Base-by-base conservation (phyloP, 805 yeast species). In the Danielia oregonensis region DNA sequence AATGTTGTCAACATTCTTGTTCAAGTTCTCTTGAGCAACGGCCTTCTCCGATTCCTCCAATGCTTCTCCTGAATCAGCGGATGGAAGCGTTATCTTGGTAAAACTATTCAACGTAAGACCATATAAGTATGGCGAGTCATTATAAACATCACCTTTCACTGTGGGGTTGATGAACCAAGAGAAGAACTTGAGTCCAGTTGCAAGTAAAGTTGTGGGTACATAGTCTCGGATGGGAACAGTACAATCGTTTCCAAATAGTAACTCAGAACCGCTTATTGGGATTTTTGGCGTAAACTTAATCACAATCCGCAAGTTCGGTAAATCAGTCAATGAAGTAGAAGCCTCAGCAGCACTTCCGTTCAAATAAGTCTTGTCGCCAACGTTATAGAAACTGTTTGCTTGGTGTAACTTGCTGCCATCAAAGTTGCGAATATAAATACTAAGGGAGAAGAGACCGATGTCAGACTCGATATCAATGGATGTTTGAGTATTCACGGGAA, bases 181-280 rank as follows among this genome's bases (percentile, higher is more conserved):
- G 62, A 79, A 81, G 22, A 79, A 57, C 39, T 68, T 67, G 43
- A 77, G 61, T 0, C 84, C 86, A 0, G 72, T 61, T 1, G 66
- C 43, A 27, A 68, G 46, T 17, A 67, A 41, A 2, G 75, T 54
- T 4, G 76, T 64, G 3, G 88, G 88, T 8, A 82, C 65, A 35
- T 65, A 65, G 30, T 78, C 78, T 21, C 69, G 59, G 21, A 82
- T 70, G 0, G 85, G 79, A n/a, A 62, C 51, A 7, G 70, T 74
- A 51, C 79, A 78, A 48, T 82, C 87, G 50, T 82, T 82, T 1
- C 88, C 88, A 59, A 77, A 81, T n/a, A 76, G 39, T 26, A 82
- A 56, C n/a, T 69, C 66, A 26, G 72, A 63, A 2, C 83, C 85
- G 13, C 46, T 49, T n/a, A 79, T 57, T 14, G 60, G 63, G 4